Evolutionary conservation across 352 stramenopile genomes (phyloP), one percentile per base, ranked within the genome.

Genomic region (Phytophthora sojae): DNA sequence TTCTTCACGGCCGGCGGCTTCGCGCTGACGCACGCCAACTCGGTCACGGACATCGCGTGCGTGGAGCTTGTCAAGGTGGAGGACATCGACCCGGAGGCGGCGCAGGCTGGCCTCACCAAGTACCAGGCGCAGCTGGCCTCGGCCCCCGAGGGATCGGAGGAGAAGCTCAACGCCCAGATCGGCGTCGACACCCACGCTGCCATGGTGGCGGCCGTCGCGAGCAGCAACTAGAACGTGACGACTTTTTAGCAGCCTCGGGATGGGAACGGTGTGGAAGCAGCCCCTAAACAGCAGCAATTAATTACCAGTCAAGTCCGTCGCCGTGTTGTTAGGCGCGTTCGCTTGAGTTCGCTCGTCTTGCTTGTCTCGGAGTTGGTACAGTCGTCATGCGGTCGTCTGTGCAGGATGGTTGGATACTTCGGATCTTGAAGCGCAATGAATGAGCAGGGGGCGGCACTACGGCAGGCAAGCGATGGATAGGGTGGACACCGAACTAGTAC

Each of bases 1-100:
- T 99, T 98, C 85, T 99, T 99, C 87, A 98, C 99, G 62, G 87
- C 95, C 37, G 97, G 97, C 68, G 97, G 97, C 71, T 99, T 99
- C 72, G 95, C 97, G 42, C 82, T 99, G 67, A 99, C 97, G 57
- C 96, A 99, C 83, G 89, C 90, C 58, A 96, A 98, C 81, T 99
- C 95, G 61, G 83, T 94, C 52, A 99, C 97, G 53, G 97, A 99
- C 83, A 98, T 99, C 79, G 85, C 97, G 35, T 98, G 95, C 77
- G 96, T 98, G 52, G 97, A 99, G 81, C 93, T 98, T 59, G 93
- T 99, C 67, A 98, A 98, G 78, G 68, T 99, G 47, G 96, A 99
- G 71, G 97, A 99, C 78, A 89, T 99, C 64, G 97, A 99, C 82
- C 62, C 80, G 25, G 75, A 82, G 32, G 94, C 91, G 58, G 93